Evolutionary conservation across 805 yeast genomes (phyloP).

Genomic region (Sugiyamaella qingdaonensis): DNA sequence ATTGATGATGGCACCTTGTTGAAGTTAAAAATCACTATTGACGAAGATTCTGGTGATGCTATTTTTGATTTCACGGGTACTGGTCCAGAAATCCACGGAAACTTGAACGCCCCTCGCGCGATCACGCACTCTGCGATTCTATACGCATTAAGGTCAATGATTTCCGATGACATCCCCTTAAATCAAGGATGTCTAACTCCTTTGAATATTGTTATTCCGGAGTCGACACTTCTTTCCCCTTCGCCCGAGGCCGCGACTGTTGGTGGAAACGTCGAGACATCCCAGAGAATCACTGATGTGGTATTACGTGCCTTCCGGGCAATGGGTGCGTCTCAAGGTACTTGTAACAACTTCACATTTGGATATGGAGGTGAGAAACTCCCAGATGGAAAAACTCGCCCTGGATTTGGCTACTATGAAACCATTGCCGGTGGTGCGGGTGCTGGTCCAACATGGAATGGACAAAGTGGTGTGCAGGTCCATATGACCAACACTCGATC

Average conservation of each 20-base stretch:
- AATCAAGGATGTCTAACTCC: constrained; percentile 92
- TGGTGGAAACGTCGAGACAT: constrained; percentile 91
- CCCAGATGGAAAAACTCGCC: constrained; percentile 39
- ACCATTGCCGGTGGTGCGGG: constrained; percentile 97
- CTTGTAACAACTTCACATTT: constrained; percentile 90
- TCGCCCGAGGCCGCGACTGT: constrained; percentile 86
- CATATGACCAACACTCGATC: constrained; percentile 93
- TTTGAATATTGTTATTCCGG: constrained; percentile 60
- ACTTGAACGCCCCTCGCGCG: constrained; percentile 88
- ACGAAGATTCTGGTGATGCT: constrained; percentile 54
- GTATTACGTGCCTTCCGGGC: constrained; percentile 80
- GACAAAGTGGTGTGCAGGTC: constrained; percentile 86
- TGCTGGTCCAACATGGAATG: constrained; percentile 83
- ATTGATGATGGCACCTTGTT: constrained; percentile 36
- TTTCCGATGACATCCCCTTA: constrained; percentile 82
- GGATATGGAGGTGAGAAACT: constrained; percentile 63
- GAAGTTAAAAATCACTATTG: constrained; percentile 34
- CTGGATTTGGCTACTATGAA: constrained; percentile 87
- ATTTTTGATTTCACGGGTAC: constrained; percentile 83
- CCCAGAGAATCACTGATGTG: constrained; percentile 89
- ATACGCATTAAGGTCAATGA: constrained; percentile 80
- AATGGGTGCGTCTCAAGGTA: constrained; percentile 95
- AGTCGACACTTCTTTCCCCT: constrained; percentile 65
- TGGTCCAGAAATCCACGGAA: constrained; percentile 82
- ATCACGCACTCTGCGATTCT: constrained; percentile 85